These are phyloP conservation scores for Pisolithus orientalis DNA, from an alignment of 768 basidiomycete species.

Conservation along the genomic window DNA sequence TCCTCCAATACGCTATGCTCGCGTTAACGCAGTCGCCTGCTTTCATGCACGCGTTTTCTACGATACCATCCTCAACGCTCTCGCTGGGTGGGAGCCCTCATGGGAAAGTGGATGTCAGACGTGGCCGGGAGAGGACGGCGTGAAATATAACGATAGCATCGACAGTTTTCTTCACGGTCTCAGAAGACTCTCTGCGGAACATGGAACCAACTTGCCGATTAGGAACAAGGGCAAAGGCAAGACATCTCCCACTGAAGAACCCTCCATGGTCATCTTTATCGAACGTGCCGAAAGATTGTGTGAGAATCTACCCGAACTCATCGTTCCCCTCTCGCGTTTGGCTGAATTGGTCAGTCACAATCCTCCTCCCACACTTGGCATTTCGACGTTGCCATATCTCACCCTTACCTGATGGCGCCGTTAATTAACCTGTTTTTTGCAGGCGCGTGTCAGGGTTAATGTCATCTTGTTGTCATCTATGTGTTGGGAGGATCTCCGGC, in stretches of 20 bases:
- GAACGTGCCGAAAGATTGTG: conserved; percentile 64
- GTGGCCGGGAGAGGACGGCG: conserved; percentile 36
- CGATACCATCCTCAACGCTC: conserved; percentile 51
- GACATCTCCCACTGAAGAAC: conserved; percentile 11
- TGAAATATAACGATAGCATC: conserved; percentile 40
- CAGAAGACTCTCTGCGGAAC: conserved; percentile 28
- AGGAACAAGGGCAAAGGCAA: conserved; percentile 23
- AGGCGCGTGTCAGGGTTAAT: conserved; percentile 56
- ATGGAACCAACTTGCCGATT: not conserved
- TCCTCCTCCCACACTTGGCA: not conserved
- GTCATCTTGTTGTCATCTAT: conserved; percentile 60
- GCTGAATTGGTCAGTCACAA: conserved; percentile 54
- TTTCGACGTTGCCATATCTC: not conserved
- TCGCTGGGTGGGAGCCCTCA: conserved; percentile 44
- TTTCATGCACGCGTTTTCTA: conserved; percentile 56
- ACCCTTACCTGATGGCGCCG: not conserved
- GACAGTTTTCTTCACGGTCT: conserved; percentile 34
- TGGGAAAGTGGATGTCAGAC: conserved; percentile 56
- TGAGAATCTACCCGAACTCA: conserved; percentile 53
- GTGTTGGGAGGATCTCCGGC: conserved; percentile 69
- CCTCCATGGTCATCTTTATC: conserved; percentile 51
- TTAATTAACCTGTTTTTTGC: conserved; percentile 3
- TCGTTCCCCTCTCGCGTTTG: conserved; percentile 67
- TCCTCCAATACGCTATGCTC: conserved; percentile 32
- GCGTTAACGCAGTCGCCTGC: conserved; percentile 49